Evolutionary conservation across 2,329 filamentous ascomycete genomes (phyloP).

Genomic region (Arthrobotrys sphaeroides): DNA sequence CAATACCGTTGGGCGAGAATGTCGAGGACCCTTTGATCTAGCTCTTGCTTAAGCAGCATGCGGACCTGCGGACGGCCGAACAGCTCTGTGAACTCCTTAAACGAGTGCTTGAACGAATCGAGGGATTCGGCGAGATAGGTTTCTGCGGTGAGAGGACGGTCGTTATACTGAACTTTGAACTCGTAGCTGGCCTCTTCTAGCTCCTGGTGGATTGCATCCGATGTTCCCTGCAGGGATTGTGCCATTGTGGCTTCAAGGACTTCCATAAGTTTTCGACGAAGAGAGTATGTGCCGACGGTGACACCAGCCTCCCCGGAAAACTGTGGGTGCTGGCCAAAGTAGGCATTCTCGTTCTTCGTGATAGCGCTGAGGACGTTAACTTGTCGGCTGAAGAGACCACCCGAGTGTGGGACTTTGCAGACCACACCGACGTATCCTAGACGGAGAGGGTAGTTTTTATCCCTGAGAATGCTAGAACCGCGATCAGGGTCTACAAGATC

Average conservation of each 20-base stretch:
- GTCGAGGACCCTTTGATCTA: slow-evolving; percentile 94
- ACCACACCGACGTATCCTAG: slow-evolving; percentile 96
- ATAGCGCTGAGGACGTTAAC: slow-evolving; percentile 83
- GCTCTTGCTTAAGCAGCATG: slow-evolving; percentile 85
- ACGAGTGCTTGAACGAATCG: slow-evolving; percentile 96
- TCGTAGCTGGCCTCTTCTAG: slow-evolving; percentile 97
- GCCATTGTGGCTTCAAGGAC: slow-evolving; percentile 98
- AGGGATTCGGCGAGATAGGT: slow-evolving; percentile 95
- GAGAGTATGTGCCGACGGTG: slow-evolving; percentile 80
- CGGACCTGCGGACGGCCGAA: slow-evolving; percentile 92
- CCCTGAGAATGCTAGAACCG: slow-evolving; percentile 79
- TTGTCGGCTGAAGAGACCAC: slow-evolving; percentile 76
- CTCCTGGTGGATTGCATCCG: slow-evolving; percentile 91
- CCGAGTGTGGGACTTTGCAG: slow-evolving; percentile 77
- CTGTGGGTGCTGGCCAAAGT: slow-evolving; percentile 81
- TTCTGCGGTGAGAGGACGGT: slow-evolving; percentile 90
- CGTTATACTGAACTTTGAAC: slow-evolving; percentile 99
- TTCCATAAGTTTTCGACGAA: slow-evolving; percentile 96
- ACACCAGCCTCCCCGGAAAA: slow-evolving; percentile 73
- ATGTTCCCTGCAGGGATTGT: slow-evolving; percentile 84
- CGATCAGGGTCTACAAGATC: slow-evolving; percentile 87
- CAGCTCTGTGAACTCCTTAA: slow-evolving; percentile 88
- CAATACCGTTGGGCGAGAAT: slow-evolving; percentile 92
- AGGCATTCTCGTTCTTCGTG: slow-evolving; percentile 85
- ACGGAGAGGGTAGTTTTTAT: slow-evolving; percentile 93